Evolutionary conservation across 768 basidiomycete genomes (phyloP).

Genomic region (Serendipita indica): DNA sequence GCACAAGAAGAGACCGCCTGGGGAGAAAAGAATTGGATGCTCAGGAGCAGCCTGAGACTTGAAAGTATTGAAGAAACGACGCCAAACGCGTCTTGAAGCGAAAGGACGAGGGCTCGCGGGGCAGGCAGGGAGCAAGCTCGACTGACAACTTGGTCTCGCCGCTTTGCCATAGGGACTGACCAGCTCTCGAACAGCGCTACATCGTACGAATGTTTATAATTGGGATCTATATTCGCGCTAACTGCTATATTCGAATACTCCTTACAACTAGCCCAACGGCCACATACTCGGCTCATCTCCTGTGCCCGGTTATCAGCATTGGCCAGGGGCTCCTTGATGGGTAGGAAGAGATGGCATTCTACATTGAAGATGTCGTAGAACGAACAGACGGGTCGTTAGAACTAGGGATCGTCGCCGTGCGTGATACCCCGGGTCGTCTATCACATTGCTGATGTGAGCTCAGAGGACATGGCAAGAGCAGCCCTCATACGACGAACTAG

Average conservation of each 20-base stretch:
- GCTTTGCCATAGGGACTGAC: too few species aligned
- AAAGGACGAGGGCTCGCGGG: too few species aligned
- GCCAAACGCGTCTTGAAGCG: neutral
- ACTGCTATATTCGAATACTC: too few species aligned
- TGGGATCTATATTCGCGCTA: too few species aligned
- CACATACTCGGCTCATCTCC: too few species aligned
- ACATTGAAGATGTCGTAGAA: slow-evolving; percentile 10
- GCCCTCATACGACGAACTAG: slow-evolving; percentile 16
- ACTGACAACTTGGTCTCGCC: too few species aligned
- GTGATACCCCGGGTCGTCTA: neutral
- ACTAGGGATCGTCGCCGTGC: slow-evolving; percentile 9
- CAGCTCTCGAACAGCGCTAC: too few species aligned
- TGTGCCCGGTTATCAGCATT: too few species aligned
- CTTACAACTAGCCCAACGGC: too few species aligned
- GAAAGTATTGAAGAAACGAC: neutral
- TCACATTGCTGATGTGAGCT: neutral
- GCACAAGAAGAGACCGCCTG: neutral
- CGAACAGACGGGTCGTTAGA: slow-evolving; percentile 8
- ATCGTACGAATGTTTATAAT: too few species aligned
- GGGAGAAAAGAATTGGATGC: neutral
- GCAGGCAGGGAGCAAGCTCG: too few species aligned
- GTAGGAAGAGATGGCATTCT: slow-evolving; percentile 5
- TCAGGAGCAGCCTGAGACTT: slow-evolving; percentile 6
- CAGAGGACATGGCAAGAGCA: neutral
- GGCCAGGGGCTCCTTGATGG: neutral